Percentiles rank a stretch among this genome's conserved stretches.
Conservation (phyloP, 805 yeast species). For the Hanseniaspora clermontiae region DNA sequence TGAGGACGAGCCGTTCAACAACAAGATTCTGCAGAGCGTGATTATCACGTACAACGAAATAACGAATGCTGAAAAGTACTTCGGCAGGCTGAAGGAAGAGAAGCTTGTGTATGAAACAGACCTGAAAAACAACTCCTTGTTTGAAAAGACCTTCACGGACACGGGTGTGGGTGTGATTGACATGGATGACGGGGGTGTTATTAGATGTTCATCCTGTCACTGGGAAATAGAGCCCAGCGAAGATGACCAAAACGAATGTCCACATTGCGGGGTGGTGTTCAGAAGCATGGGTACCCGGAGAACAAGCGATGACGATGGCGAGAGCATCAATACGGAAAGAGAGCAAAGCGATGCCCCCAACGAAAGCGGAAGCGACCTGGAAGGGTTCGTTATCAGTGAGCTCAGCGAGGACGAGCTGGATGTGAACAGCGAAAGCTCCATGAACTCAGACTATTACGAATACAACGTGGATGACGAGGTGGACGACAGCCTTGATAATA, state of each 20-base stretch:
- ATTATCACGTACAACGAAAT: constrained; percentile 30
- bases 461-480: background rate
- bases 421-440: constrained; percentile 1
- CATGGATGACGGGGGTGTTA: constrained; percentile 51
- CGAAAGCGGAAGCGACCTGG: constrained; percentile 13
- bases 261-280: constrained; percentile 52
- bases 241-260: constrained; percentile 45
- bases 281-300: constrained; percentile 19
- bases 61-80: constrained; percentile 18
- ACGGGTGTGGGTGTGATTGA: constrained; percentile 44
- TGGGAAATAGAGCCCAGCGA: constrained; percentile 45
- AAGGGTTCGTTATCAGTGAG: constrained; percentile 13
- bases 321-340: constrained; percentile 11
- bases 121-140: constrained; percentile 29
- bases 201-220: constrained; percentile 62
- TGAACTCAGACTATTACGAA: constrained; percentile 13
- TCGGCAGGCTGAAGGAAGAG: constrained; percentile 9
- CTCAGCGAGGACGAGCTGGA: constrained; percentile 6
- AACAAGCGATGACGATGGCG: constrained; percentile 14
- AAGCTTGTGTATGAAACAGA: constrained; percentile 32
- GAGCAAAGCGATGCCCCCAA: constrained; percentile 6
- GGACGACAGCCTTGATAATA: background rate
- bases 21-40: constrained; percentile 38
- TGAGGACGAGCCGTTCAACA: constrained; percentile 39
- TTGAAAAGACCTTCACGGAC: constrained; percentile 38